Evolutionary conservation across 768 basidiomycete species (phyloP), one percentile per base, ranked within the genome.

Genomic region (Fibroporia radiculosa): DNA sequence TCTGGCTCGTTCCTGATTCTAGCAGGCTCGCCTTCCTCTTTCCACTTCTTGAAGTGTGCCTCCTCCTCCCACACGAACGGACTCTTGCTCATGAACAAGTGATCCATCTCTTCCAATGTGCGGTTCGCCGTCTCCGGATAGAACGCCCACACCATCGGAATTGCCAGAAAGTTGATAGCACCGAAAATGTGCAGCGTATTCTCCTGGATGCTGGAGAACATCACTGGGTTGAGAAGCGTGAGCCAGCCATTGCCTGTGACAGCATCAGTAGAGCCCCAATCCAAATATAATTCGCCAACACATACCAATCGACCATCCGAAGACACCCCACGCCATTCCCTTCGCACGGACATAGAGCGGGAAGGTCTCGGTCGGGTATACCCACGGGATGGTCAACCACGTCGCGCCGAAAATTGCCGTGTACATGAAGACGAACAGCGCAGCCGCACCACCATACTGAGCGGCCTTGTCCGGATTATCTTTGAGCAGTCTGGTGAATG

Each of bases 11-110:
- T 48, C 36, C 47, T 40, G 42, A 36, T 18, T 32, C 35, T 39
- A 19, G 36, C 37, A 33, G 26, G 24, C 47, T 46, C 40, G 23
- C 35, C 44, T 32, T 55, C 55, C 28, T 46, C 62, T 54, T 69
- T 71, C 45, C 68, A 57, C 44, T 55, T 56, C 49, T 48, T 55
- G 50, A 70, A 71, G 53, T 65, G 56, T 44, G 47, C 59, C 54
- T 71, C 69, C 50, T 68, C 66, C 42, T 70, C 64, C 69, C 69
- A 71, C n/a, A 67, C 67, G 48, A 62, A 69, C 14, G 67, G 68
- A 49, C 68, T 70, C 39, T 66, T 61, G 53, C 67, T 67, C 40
- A 68, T 66, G 49, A 70, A 71, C 39, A 71, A 57, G 19, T 68
- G 57, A 49, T 70, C 67, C 62, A 71, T 68, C 55, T 71, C 70